phyloP scores from a whole-genome alignment of 2,329 filamentous ascomycete genomes.

The Hymenoscyphus infarciens region DNA sequence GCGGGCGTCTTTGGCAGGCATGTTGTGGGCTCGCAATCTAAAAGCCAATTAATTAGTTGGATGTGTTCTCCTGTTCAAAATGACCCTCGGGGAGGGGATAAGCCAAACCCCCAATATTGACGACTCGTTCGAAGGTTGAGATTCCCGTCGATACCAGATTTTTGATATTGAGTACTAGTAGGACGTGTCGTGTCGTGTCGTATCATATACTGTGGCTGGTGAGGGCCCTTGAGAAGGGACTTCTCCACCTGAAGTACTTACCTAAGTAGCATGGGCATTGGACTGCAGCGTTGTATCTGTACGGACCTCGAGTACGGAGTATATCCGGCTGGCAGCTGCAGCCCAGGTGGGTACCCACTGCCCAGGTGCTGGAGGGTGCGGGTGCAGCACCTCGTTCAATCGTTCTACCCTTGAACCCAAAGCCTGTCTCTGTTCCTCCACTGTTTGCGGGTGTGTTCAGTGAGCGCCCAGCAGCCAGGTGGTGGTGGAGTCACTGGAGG shows the following conservation, averaged over 20 bases:
- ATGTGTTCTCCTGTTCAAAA: no score
- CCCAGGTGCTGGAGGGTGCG: no score
- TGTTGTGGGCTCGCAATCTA: not conserved
- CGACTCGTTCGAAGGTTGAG: no score
- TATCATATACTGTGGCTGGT: constrained; percentile 1
- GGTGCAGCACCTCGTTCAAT: not conserved
- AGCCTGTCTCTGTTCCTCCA: not conserved
- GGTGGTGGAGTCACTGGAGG: not conserved
- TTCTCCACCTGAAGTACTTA: not conserved
- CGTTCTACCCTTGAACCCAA: not conserved
- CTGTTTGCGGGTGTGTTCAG: not conserved
- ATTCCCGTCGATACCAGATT: no score
- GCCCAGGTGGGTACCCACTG: no score
- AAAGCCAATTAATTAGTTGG: no score
- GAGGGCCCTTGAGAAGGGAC: not conserved
- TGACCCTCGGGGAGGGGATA: no score
- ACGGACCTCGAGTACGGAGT: no score
- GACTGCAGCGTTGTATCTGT: not conserved
- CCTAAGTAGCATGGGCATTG: not conserved
- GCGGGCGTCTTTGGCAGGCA: not conserved
- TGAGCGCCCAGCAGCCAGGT: not conserved
- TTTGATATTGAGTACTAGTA: not conserved
- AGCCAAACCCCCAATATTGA: no score
- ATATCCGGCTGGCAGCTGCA: not conserved
- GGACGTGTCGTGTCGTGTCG: not conserved